Base-by-base conservation (phyloP, 345 rosid genomes). In the Erysimum cheiranthoides region DNA sequence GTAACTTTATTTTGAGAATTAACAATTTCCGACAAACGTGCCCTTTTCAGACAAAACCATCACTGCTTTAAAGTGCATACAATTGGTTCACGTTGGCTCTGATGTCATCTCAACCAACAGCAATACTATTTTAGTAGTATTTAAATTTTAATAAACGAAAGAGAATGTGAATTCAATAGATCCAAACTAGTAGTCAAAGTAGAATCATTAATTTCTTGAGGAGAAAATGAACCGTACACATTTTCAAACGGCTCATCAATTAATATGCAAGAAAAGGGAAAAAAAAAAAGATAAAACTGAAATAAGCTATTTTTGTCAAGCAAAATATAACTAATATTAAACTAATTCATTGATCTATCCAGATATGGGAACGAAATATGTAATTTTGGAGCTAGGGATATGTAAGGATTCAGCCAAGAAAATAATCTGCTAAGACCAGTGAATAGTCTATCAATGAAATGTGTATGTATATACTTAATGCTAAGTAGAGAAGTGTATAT, bases 31-130 rank as follows among this genome's bases (percentile, higher is more conserved):
- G 80, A 77, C 80, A 77, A 77, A 64, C 61, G 60, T 70, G 76
- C 25, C 53, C 61, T 77, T 77, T 77, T 77, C 80, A 77, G 80
- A 71, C 76, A 77, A 76, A 77, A 63, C 80, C n/a, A 54, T 77
- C 71, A 49, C 76, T 70, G 76, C 76, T 77, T 70, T 77, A 70
- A 56, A 77, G 56, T 49, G 58, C 49, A 21, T 21, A 61, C 53
- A 53, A 61, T 69, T 74, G 71, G 69, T 21, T 64, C 71, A 69
- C 63, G 43, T 75, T 75, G 21, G 76, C 34, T 65, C 49, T 39
- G 43, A 64, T 64, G 73, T 66, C 73, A 73, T 69, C 39, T 71
- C 73, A 66, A 58, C 77, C 58, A 72, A 68, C 71, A 76, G 67
- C 50, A 66, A 66, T 52, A 72, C 66, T 66, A 72, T 10, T 52